These are phyloP conservation scores for Acorus gramineus DNA, from an alignment of 106 monocot genomes.

Conservation along the genomic window DNA sequence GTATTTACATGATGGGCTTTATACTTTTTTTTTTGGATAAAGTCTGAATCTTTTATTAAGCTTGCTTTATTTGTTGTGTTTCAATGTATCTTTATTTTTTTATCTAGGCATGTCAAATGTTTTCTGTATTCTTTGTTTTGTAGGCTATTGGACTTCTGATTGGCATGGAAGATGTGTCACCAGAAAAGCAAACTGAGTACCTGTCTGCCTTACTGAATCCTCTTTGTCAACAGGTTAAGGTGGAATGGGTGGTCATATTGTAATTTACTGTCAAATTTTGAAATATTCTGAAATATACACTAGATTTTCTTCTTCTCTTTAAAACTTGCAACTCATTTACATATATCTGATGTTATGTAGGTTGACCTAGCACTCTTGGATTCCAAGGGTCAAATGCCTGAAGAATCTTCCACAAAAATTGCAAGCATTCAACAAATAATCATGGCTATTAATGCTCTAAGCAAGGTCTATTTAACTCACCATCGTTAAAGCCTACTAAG, in stretches of 20 bases:
- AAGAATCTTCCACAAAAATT: constrained; percentile 62
- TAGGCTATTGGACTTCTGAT: constrained; percentile 92
- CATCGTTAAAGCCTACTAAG: no score
- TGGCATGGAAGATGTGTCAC: constrained; percentile 81
- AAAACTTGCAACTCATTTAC: no score
- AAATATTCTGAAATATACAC: not conserved
- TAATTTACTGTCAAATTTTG: not conserved
- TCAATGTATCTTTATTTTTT: not conserved
- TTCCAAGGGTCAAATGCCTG: constrained; percentile 38
- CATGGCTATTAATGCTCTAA: constrained; percentile 80
- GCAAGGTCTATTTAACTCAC: constrained; percentile 52
- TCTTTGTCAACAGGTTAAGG: constrained; percentile 65
- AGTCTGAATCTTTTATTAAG: no score
- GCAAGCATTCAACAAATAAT: constrained; percentile 64
- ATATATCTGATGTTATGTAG: constrained; percentile 11
- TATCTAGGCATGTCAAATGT: not conserved
- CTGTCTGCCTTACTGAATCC: constrained; percentile 69
- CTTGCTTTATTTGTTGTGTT: no score
- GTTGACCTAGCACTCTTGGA: constrained; percentile 50
- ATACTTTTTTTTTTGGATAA: no score
- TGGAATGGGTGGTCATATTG: not conserved
- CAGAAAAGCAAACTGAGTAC: constrained; percentile 77
- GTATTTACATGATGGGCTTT: no score
- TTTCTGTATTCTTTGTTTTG: not conserved
- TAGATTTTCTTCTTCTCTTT: no score